Evolutionary conservation across 169 alveolate species (phyloP), one percentile per base, ranked within the genome.

Genomic region (Cryptosporidium parvum): DNA sequence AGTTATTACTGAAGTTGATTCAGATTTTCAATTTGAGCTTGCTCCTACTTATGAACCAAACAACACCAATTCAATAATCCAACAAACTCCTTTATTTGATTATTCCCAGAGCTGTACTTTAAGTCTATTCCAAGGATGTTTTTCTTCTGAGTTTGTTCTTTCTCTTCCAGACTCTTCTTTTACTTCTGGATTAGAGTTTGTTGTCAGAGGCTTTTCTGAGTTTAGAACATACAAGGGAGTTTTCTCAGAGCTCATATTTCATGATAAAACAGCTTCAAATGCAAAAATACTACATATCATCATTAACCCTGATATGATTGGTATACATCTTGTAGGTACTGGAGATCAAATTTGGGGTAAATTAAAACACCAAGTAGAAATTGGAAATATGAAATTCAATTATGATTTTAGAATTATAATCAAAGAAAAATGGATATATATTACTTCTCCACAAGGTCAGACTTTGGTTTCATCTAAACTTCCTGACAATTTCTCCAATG

Each of bases 281-380:
- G 72, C 16, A 39, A 65, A 62, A 39, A 12, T 80, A 0, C 37
- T 80, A 18, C 23, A 61, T 62, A n/a, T 80, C 3, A 23, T 80
- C 35, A 48, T 80, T 8, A 80, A 59, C 26, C 80, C 87, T 10
- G 80, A 80, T 14, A 62, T 65, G 73, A 23, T 80, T 45, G 87
- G 87, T 8, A 39, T 80, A 5, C 48, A 73, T 42, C 31, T 56
- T 7, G 87, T 61, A 4, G 39, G 62, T 9, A 23, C 53, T 8
- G 14, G 16, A n/a, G 18, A 12, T 3, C 87, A 80, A 37, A 39
- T 31, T 23, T 80, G 87, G 87, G 87, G 73, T 2, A 35, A 42
- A 31, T 37, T 80, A n/a, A 53, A 35, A 0, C 37, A 62, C 9
- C 39, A 61, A 8, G 9, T 26, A 10, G 67, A 48, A 8, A 42